These are phyloP conservation scores for Panaeolus cyanescens DNA, from an alignment of 768 basidiomycete genomes.

Conservation along the genomic window DNA sequence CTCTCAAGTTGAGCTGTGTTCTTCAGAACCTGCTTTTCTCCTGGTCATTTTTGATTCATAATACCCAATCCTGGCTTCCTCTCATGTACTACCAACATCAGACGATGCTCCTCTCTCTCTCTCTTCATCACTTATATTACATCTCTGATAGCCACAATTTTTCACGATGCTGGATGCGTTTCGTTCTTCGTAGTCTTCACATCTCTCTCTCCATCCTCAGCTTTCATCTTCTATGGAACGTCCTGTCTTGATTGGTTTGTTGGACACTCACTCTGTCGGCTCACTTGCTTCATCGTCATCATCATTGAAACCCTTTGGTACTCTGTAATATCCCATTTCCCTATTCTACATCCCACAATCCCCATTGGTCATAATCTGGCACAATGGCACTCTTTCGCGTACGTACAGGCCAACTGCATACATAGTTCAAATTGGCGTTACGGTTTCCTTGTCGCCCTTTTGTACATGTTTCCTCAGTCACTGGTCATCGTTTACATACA, in stretches of 20 bases:
- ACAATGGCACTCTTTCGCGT: not conserved
- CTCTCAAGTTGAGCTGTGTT: not conserved
- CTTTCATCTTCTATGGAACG: not conserved
- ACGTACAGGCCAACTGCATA: not conserved
- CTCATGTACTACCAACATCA: not conserved
- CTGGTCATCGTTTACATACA: not conserved
- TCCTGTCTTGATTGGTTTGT: not conserved
- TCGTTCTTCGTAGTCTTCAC: not conserved
- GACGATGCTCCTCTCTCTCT: not conserved
- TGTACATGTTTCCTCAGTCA: not conserved
- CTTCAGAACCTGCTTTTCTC: not conserved
- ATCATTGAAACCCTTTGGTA: not conserved
- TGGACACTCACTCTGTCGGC: not conserved
- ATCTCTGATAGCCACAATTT: not conserved
- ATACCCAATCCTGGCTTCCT: not conserved
- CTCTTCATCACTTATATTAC: not conserved
- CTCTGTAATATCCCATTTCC: not conserved
- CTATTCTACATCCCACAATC: too few relatives aligned
- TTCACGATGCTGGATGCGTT: not conserved
- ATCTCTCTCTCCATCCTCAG: not conserved
- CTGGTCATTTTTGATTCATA: not conserved
- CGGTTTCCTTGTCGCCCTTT: not conserved
- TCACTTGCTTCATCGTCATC: not conserved
- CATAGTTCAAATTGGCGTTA: not conserved
- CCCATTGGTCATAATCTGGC: not conserved